Base-by-base conservation (phyloP, 1,139 yeast species). In the Pneumocystis murina region DNA sequence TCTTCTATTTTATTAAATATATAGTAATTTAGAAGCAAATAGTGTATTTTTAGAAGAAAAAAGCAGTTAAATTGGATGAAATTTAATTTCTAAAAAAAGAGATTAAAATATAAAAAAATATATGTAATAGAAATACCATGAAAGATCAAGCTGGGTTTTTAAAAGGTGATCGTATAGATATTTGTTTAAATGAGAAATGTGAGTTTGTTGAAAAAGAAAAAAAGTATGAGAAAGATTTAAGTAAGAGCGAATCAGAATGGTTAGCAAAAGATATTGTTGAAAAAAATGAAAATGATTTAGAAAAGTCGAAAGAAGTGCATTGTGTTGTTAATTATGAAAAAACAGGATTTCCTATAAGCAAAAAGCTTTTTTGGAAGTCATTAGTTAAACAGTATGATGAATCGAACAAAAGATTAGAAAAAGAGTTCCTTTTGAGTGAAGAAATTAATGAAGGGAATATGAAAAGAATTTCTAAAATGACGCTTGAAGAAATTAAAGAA, bases 361-460 rank as follows among this genome's bases (percentile, higher is more conserved):
- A 58, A 58, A 58, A 58, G 24, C 60, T 58, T 38, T 17, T 6
- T 12, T 38, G 43, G 43, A 58, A 30, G n/a, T 14, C 60, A 28
- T 20, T 38, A 58, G n/a, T 40, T 12, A 30, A 14, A 12, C 43
- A 58, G 8, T 58, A 38, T 20, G 39, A 58, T 20, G 12, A 58
- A 12, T 58, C 60, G 10, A 48, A 48, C 7, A 48, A 48, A 20
- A 20, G 12, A 48, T 3, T 48, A 10, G 55, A 24, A 48, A 24
- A 48, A 48, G 60, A 58, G 4, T 30, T 10, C 14, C 39, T 38
- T 12, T 28, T 58, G 30, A 58, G 33, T 7, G 30, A 38, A 4
- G n/a, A 58, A 58, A 87, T 91, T 43, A 92, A 88, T 72, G 73
- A 80, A 64, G 96, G 91, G 70, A 91, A 91, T 72, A 72, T 86